phyloP scores from a whole-genome alignment of 2,329 filamentous ascomycete genomes.

The Fusarium bactridioides region DNA sequence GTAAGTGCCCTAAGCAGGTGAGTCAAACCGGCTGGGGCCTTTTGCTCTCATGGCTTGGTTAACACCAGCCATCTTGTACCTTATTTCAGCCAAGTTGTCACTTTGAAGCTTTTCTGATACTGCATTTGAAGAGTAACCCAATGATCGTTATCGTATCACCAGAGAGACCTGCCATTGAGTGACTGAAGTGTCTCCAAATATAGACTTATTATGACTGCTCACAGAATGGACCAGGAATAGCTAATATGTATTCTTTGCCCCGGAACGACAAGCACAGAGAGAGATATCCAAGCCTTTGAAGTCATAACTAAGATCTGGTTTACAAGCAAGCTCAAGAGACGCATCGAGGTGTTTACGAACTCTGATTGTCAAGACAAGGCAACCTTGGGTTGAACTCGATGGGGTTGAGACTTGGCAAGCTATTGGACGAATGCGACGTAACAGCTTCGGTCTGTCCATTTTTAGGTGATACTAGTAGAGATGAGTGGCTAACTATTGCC shows the following conservation, averaged over 20 bases:
- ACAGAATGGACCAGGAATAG: not conserved
- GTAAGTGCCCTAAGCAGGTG: not conserved
- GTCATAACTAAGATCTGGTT: too few species aligned
- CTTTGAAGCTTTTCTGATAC: not conserved
- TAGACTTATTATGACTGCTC: not conserved
- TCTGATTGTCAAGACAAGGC: not conserved
- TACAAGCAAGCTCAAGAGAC: not conserved
- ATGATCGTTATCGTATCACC: not conserved
- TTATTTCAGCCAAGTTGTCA: not conserved
- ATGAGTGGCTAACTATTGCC: not conserved
- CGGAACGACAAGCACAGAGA: not conserved
- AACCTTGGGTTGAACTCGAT: not conserved
- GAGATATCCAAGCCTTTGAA: not conserved
- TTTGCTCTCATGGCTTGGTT: not conserved
- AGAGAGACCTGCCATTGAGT: not conserved
- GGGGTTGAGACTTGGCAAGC: not conserved
- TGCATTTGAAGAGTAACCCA: not conserved
- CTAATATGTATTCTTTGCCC: rapidly evolving
- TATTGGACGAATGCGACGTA: too few species aligned
- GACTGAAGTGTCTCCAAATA: not conserved
- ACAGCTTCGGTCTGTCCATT: not conserved
- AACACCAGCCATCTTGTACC: not conserved
- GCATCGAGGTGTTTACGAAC: not conserved
- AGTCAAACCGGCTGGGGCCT: not conserved
- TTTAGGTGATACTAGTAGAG: rapidly evolving